These are phyloP conservation scores for Amanita phalloides DNA, from an alignment of 768 basidiomycete genomes.

Conservation along the genomic window DNA sequence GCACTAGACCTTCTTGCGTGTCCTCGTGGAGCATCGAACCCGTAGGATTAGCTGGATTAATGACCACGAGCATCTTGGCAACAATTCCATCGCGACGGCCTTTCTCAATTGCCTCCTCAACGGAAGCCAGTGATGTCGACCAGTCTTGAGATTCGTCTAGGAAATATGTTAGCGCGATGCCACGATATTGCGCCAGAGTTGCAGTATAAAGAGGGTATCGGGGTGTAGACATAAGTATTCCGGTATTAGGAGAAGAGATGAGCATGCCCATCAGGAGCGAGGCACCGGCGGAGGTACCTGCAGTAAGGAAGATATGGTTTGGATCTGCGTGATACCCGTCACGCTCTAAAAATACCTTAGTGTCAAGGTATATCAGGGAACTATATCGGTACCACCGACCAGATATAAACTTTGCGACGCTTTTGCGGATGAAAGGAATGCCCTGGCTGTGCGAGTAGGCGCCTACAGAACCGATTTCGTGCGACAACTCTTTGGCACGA, in stretches of 20 bases:
- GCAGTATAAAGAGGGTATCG: slow-evolving; percentile 98
- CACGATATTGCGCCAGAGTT: slow-evolving; percentile 75
- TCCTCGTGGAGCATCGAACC: slow-evolving; percentile 67
- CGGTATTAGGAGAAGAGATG: slow-evolving; percentile 53
- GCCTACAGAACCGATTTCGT: slow-evolving; percentile 85
- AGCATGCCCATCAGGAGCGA: slow-evolving; percentile 75
- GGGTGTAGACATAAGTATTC: slow-evolving; percentile 92
- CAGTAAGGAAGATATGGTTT: slow-evolving; percentile 86
- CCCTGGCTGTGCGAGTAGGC: slow-evolving; percentile 97
- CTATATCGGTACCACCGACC: slow-evolving; percentile 33
- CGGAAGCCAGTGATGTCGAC: slow-evolving; percentile 64
- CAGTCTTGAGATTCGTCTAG: slow-evolving; percentile 77
- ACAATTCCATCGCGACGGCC: slow-evolving; percentile 49
- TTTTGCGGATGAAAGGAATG: slow-evolving; percentile 76
- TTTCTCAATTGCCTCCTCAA: slow-evolving; percentile 56
- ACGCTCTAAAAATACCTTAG: slow-evolving; percentile 45
- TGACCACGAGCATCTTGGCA: slow-evolving; percentile 85
- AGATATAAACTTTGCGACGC: slow-evolving; percentile 84
- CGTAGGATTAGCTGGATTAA: slow-evolving; percentile 98
- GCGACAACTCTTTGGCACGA: slow-evolving; percentile 70
- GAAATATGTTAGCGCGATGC: slow-evolving; percentile 79
- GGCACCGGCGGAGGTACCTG: slow-evolving; percentile 92
- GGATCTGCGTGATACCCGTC: slow-evolving; percentile 83
- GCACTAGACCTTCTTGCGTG: slow-evolving; percentile 66
- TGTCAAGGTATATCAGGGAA: slow-evolving; percentile 3